phyloP scores from a whole-genome alignment of 1,284 basidiomycete genomes.

The Blastosporella zonata region DNA sequence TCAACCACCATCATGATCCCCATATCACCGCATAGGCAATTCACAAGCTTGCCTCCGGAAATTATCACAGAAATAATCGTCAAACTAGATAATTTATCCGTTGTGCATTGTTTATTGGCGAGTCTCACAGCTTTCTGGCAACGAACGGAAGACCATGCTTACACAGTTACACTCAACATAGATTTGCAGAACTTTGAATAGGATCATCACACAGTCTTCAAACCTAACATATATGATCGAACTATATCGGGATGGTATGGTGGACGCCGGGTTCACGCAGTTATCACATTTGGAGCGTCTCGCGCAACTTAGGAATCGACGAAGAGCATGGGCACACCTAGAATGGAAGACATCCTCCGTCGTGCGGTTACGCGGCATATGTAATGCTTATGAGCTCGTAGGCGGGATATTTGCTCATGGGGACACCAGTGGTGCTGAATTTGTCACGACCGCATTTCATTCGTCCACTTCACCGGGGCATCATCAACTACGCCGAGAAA shows the following conservation, averaged over 20 bases:
- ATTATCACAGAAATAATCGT: not conserved
- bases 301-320: conserved; percentile 34
- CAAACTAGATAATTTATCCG: not conserved
- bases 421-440: conserved; percentile 27
- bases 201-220: conserved; percentile 33
- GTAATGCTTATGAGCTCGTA: conserved; percentile 57
- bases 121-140: not conserved
- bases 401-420: conserved; percentile 52
- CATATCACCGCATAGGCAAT: not conserved
- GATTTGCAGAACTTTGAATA: conserved; percentile 39
- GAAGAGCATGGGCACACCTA: conserved; percentile 41
- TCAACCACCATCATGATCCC: not conserved
- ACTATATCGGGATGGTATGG: conserved; percentile 43
- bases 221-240: conserved; percentile 50
- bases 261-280: conserved; percentile 28
- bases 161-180: conserved; percentile 25
- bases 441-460: conserved; percentile 41
- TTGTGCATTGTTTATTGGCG: not conserved
- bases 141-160: too few species aligned
- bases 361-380: conserved; percentile 38
- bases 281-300: conserved; percentile 37
- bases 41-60: not conserved
- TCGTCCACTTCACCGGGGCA: conserved; percentile 20
- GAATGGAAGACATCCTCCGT: conserved; percentile 29
- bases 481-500: conserved; percentile 28